These are phyloP conservation scores for Musa acuminata DNA, from an alignment of 176 grass and related monocot genomes.

Conservation along the genomic window DNA sequence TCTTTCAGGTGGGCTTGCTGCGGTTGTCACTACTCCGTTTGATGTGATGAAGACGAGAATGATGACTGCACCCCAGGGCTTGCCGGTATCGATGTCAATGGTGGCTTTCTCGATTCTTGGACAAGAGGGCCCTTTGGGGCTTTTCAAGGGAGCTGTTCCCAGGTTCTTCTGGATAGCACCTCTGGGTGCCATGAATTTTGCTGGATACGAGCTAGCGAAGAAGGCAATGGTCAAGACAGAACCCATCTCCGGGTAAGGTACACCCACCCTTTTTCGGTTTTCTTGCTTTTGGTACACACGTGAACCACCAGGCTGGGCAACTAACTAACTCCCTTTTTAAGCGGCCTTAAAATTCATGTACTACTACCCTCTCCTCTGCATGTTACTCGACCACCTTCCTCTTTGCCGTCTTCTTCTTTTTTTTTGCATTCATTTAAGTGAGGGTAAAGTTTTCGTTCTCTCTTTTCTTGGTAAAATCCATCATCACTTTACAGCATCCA, in stretches of 20 bases:
- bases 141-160: slow-evolving; percentile 84
- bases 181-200: slow-evolving; percentile 95
- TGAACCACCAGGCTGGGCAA: too few species aligned
- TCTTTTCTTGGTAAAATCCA: too few species aligned
- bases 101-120: slow-evolving; percentile 75
- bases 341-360: too few species aligned
- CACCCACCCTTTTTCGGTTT: too few species aligned
- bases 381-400: too few species aligned
- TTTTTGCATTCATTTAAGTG: too few species aligned
- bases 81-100: slow-evolving; percentile 76
- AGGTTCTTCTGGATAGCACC: slow-evolving; percentile 97
- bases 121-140: slow-evolving; percentile 65
- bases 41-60: slow-evolving; percentile 96
- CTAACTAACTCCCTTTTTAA: too few species aligned
- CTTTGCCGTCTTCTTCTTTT: too few species aligned
- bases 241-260: neutral
- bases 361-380: too few species aligned
- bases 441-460: too few species aligned
- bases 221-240: slow-evolving; percentile 66
- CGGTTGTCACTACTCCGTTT: slow-evolving; percentile 82
- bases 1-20: slow-evolving; percentile 78
- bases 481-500: too few species aligned
- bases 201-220: slow-evolving; percentile 89
- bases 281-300: too few species aligned
- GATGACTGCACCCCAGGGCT: slow-evolving; percentile 83